Evolutionary conservation across 139 green algal species (phyloP).

Genomic region (Chlorella sp.): DNA sequence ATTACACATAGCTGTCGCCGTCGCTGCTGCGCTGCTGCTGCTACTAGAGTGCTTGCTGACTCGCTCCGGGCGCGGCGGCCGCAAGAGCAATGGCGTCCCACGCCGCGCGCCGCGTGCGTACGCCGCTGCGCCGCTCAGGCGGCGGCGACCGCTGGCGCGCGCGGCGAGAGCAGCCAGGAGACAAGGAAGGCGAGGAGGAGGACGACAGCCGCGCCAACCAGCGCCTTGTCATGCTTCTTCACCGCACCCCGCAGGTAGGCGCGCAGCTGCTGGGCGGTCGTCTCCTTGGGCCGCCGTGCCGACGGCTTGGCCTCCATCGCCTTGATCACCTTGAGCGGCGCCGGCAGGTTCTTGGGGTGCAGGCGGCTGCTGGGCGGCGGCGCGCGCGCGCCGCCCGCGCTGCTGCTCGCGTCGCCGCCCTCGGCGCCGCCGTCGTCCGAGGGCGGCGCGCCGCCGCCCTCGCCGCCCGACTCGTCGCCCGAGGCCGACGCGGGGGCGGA

Average conservation of each 20-base stretch:
- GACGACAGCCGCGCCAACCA: not conserved
- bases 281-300: conserved; percentile 6
- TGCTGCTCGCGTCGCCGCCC: not conserved
- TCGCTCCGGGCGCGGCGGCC: no score
- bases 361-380: not conserved
- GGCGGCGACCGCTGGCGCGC: no score
- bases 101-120: no score
- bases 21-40: no score
- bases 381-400: not conserved
- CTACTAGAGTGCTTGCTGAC: no score
- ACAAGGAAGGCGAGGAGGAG: not conserved
- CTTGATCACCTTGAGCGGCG: conserved; percentile 6
- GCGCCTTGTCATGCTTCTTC: not conserved
- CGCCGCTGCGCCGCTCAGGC: no score
- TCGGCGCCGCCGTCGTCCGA: not conserved
- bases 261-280: conserved; percentile 10
- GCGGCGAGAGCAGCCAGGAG: not conserved
- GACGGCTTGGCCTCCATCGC: conserved; percentile 11
- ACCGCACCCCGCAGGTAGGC: not conserved
- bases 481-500: no score
- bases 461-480: not conserved
- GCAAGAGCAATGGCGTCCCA: no score
- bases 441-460: not conserved
- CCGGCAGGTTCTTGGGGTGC: conserved; percentile 17
- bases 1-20: no score